Conservation (phyloP, 768 basidiomycete genomes). For the Russula foetens region DNA sequence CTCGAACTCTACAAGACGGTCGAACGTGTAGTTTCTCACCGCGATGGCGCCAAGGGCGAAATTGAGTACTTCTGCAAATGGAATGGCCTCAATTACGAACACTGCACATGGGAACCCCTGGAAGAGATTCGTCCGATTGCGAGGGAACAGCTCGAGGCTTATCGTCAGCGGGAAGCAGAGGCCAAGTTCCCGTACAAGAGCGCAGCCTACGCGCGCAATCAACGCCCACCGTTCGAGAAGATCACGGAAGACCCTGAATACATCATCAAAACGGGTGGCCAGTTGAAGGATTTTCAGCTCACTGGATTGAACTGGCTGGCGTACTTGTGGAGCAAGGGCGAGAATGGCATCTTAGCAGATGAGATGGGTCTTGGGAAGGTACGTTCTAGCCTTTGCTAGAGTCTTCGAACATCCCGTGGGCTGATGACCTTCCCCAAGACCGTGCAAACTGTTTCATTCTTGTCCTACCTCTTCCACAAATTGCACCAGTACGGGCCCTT, state of each 20-base stretch:
- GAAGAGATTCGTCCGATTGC: slow-evolving; percentile 75
- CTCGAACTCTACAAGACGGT: slow-evolving; percentile 86
- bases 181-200: slow-evolving; percentile 86
- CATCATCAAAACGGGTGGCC: slow-evolving; percentile 65
- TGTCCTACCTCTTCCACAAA: slow-evolving; percentile 92
- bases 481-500: slow-evolving; percentile 93
- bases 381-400: not conserved
- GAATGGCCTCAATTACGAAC: slow-evolving; percentile 86
- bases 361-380: slow-evolving; percentile 99
- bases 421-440: slow-evolving; percentile 41
- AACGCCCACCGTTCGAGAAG: slow-evolving; percentile 73
- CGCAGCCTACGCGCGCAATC: slow-evolving; percentile 49
- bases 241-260: slow-evolving; percentile 87
- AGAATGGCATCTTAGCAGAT: slow-evolving; percentile 96
- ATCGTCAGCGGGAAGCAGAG: slow-evolving; percentile 65
- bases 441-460: slow-evolving; percentile 92
- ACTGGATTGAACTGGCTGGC: slow-evolving; percentile 99
- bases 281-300: slow-evolving; percentile 95
- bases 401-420: slow-evolving; percentile 7
- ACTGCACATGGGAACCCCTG: slow-evolving; percentile 91
- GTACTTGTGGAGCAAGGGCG: slow-evolving; percentile 88
- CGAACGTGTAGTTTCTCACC: slow-evolving; percentile 80
- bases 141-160: slow-evolving; percentile 70
- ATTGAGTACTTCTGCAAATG: slow-evolving; percentile 97
- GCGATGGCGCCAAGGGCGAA: slow-evolving; percentile 48